These are phyloP conservation scores for Gryganskiella cystojenkinii DNA, from an alignment of 192 early-diverging fungal genomes.

Conservation along the genomic window DNA sequence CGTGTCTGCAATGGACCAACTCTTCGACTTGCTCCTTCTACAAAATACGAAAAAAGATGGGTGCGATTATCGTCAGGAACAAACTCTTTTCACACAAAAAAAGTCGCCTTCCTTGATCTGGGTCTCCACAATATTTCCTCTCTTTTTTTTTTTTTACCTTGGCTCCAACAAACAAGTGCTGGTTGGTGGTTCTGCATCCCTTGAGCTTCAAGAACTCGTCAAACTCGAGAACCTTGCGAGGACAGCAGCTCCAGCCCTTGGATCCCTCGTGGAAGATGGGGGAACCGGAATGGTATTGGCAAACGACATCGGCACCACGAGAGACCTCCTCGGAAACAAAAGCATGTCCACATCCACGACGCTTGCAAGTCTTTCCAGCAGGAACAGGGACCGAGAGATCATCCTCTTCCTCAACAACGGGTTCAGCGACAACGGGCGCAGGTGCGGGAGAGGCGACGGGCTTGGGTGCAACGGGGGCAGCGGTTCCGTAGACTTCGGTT, in stretches of 20 bases:
- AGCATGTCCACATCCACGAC: conserved; percentile 77
- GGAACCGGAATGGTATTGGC: conserved; percentile 88
- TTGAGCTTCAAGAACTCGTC: conserved; percentile 97
- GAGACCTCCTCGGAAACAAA: conserved; percentile 72
- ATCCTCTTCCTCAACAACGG: conserved; percentile 80
- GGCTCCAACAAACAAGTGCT: conserved; percentile 89
- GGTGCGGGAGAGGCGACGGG: conserved; percentile 18
- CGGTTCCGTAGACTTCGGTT: conserved; percentile 26
- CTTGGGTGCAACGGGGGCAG: conserved; percentile 3
- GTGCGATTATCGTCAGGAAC: not conserved
- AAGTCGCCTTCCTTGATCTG: not conserved
- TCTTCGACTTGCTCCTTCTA: conserved; percentile 57
- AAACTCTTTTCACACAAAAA: not conserved
- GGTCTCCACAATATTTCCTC: not conserved
- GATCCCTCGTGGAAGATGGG: conserved; percentile 98
- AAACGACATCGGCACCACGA: conserved; percentile 65
- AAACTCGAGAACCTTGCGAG: conserved; percentile 95
- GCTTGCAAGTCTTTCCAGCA: conserved; percentile 83
- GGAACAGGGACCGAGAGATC: conserved; percentile 75
- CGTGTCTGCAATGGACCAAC: conserved; percentile 82
- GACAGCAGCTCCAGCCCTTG: conserved; percentile 98
- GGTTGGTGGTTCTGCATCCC: conserved; percentile 86
- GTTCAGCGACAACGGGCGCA: conserved; percentile 47
- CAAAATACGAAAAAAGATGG: conserved; percentile 3
- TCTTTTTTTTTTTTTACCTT: conserved; percentile 36